Evolutionary conservation across 2,329 filamentous ascomycete species (phyloP).

Genomic region (Colletotrichum costaricense): DNA sequence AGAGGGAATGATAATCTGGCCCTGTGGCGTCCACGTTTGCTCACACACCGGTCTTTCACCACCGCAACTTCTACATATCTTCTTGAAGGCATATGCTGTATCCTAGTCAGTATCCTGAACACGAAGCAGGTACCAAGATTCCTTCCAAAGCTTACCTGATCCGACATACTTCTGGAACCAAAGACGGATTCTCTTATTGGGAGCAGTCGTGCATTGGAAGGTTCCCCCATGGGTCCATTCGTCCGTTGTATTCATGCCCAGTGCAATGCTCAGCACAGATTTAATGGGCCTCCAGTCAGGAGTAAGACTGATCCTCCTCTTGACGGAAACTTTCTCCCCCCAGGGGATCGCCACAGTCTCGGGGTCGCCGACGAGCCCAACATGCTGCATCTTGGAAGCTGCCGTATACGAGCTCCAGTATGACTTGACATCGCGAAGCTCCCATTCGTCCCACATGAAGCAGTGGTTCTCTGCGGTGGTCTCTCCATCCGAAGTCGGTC

Average conservation of each 20-base stretch:
- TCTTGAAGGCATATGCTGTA: neutral
- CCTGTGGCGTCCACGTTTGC: neutral
- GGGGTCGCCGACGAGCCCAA: neutral
- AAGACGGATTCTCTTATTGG: neutral
- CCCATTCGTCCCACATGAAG: neutral
- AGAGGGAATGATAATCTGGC: neutral
- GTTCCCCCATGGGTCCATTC: neutral
- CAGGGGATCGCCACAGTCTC: neutral
- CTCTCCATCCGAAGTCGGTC: neutral
- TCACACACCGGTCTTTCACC: neutral
- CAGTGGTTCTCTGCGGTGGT: neutral
- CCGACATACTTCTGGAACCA: neutral
- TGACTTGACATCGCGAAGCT: neutral
- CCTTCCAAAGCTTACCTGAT: neutral
- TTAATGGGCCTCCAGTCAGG: neutral
- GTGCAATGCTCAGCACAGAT: neutral
- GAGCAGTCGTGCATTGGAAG: neutral
- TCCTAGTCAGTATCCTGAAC: neutral
- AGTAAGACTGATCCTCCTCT: neutral
- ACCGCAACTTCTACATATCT: neutral
- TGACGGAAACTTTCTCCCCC: neutral
- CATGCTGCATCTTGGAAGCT: neutral
- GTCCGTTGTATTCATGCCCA: neutral
- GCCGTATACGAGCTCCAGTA: neutral
- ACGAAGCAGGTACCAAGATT: neutral